Percentiles rank a stretch among this genome's conserved stretches.
These are phyloP conservation scores for Cardiospermum halicacabum DNA, from an alignment of 345 rosid species.

Conservation along the genomic window DNA sequence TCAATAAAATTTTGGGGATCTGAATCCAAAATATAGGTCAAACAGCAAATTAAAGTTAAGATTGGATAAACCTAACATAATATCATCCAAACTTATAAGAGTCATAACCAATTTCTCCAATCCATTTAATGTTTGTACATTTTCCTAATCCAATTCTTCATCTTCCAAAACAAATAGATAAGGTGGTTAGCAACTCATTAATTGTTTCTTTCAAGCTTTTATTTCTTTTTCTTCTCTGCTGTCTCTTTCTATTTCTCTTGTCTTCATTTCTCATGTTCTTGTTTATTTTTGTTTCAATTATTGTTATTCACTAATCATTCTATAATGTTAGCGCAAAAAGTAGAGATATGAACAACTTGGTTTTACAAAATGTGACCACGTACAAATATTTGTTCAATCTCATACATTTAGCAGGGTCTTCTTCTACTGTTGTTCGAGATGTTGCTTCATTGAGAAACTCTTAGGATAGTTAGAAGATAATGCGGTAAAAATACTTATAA, in stretches of 20 bases:
- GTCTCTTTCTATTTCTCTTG: background rate
- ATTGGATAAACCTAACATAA: slow-evolving; percentile 29
- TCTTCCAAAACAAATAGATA: slow-evolving; percentile 4
- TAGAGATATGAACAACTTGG: too few species aligned
- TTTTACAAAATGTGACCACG: too few species aligned
- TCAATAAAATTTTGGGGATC: too few species aligned
- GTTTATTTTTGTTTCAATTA: background rate
- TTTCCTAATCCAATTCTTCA: background rate
- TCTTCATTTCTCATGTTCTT: background rate
- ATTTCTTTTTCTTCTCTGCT: background rate
- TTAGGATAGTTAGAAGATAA: too few species aligned
- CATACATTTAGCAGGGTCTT: too few species aligned
- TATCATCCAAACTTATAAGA: background rate
- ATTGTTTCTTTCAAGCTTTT: background rate
- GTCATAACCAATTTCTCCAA: slow-evolving; percentile 15
- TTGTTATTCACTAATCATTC: too few species aligned
- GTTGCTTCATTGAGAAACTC: too few species aligned
- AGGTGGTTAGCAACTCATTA: slow-evolving; percentile 25
- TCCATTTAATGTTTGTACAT: too few species aligned
- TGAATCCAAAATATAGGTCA: slow-evolving; percentile 5
- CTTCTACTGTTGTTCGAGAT: too few species aligned
- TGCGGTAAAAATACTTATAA: too few species aligned
- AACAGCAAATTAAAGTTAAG: background rate
- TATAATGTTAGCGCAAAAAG: too few species aligned
- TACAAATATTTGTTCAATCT: too few species aligned